Conservation (phyloP, 75 land plant genomes). For the Larix kaempferi region DNA sequence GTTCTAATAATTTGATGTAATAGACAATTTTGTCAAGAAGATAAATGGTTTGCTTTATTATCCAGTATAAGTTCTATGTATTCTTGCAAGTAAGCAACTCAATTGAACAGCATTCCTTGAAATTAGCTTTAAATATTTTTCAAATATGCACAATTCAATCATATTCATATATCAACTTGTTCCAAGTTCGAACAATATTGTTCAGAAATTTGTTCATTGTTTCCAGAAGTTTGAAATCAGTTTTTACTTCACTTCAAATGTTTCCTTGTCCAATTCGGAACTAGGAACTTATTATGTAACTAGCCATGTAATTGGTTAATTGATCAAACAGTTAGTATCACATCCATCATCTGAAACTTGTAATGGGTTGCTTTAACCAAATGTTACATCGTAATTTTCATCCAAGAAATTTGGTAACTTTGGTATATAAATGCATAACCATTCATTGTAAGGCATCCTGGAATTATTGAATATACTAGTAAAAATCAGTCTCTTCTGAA, state of each 20-base stretch:
- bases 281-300: not conserved
- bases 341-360: not conserved
- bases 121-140: not conserved
- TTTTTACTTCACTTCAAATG: not conserved
- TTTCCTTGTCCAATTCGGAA: not conserved
- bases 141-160: not conserved
- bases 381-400: not conserved
- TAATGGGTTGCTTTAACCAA: not conserved
- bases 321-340: not conserved
- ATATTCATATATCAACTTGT: not conserved
- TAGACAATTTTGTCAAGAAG: not conserved
- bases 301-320: not conserved
- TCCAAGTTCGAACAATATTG: too few species aligned
- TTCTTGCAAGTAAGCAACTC: not conserved
- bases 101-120: not conserved
- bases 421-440: not conserved
- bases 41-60: not conserved
- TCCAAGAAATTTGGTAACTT: not conserved
- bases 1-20: not conserved
- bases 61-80: not conserved
- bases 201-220: not conserved
- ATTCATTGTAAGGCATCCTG: not conserved
- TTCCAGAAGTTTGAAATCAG: not conserved
- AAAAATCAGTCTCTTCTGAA: not conserved
- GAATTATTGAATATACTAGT: not conserved